Percentiles rank a stretch among this genome's conserved stretches.
Evolutionary conservation across 2,329 filamentous ascomycete genomes (phyloP).

Genomic region (Sclerotiophoma versabilis): DNA sequence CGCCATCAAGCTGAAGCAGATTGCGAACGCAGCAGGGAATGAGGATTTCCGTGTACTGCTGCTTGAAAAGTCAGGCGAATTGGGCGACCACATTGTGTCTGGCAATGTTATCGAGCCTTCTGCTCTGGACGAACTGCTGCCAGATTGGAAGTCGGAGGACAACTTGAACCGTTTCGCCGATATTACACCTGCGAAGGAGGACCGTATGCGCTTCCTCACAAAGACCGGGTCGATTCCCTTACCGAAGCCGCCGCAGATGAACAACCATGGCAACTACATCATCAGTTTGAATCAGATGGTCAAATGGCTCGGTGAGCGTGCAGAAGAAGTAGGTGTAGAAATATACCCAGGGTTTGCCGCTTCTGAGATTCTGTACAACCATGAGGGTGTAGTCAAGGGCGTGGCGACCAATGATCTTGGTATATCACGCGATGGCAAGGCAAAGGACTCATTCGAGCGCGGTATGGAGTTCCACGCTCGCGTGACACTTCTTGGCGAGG

Average conservation of each 20-base stretch:
- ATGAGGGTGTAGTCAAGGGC: slow-evolving; percentile 87
- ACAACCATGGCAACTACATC: slow-evolving; percentile 98
- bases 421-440: slow-evolving; percentile 78
- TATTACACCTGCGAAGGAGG: slow-evolving; percentile 80
- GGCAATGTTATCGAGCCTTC: slow-evolving; percentile 93
- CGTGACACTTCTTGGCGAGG: slow-evolving; percentile 90
- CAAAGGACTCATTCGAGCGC: slow-evolving; percentile 90
- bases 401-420: slow-evolving; percentile 97
- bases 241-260: slow-evolving; percentile 93
- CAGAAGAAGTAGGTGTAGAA: slow-evolving; percentile 96
- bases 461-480: slow-evolving; percentile 98
- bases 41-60: slow-evolving; percentile 94
- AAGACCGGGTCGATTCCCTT: slow-evolving; percentile 79
- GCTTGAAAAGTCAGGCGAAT: slow-evolving; percentile 92
- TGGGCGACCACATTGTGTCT: slow-evolving; percentile 94
- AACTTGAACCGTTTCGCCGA: slow-evolving; percentile 89
- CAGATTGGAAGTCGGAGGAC: slow-evolving; percentile 88
- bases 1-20: slow-evolving; percentile 92
- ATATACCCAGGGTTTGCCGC: slow-evolving; percentile 96
- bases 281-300: slow-evolving; percentile 93
- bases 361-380: slow-evolving; percentile 85
- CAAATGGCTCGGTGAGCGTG: slow-evolving; percentile 93
- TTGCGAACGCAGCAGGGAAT: slow-evolving; percentile 92
- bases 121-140: slow-evolving; percentile 86
- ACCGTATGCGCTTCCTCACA: slow-evolving; percentile 94